A percentile compares a stretch with the other conserved stretches of the same genome.
These are phyloP conservation scores for Meira nashicola DNA, from an alignment of 1,284 basidiomycete species.

Conservation along the genomic window DNA sequence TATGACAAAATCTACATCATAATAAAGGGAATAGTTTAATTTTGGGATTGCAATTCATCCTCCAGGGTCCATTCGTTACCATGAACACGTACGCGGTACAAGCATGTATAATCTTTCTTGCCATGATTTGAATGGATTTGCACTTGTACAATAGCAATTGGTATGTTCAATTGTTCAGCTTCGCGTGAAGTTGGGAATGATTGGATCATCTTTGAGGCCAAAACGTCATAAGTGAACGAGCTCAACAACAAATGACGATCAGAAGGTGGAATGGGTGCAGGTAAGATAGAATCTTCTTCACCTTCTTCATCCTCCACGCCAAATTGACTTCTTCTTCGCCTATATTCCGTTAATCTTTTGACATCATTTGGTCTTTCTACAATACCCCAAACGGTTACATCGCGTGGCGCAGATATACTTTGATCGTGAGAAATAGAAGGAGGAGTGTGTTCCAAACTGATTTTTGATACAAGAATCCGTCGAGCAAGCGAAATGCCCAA, in stretches of 20 bases:
- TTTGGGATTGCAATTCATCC: too few species aligned
- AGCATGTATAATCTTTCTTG: slow-evolving; percentile 72
- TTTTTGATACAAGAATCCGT: slow-evolving; percentile 66
- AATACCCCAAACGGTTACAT: slow-evolving; percentile 74
- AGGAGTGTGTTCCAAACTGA: slow-evolving; percentile 84
- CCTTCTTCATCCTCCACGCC: slow-evolving; percentile 50
- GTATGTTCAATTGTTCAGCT: slow-evolving; percentile 66
- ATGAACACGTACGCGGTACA: slow-evolving; percentile 74
- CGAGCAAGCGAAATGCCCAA: slow-evolving; percentile 73
- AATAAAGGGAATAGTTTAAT: too few species aligned
- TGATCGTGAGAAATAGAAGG: slow-evolving; percentile 69
- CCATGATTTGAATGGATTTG: slow-evolving; percentile 82
- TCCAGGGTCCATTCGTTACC: slow-evolving; percentile 19
- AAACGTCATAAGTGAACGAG: slow-evolving; percentile 72
- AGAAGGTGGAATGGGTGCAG: slow-evolving; percentile 57
- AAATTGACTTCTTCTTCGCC: slow-evolving; percentile 51
- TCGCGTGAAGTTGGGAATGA: slow-evolving; percentile 73
- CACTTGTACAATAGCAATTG: slow-evolving; percentile 75
- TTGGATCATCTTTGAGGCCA: slow-evolving; percentile 64
- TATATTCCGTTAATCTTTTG: slow-evolving; percentile 55
- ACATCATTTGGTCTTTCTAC: slow-evolving; percentile 65
- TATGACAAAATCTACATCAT: background rate
- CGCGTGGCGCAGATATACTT: slow-evolving; percentile 70
- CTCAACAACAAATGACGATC: slow-evolving; percentile 69
- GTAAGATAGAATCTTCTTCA: slow-evolving; percentile 33